Evolutionary conservation across 2,329 filamentous ascomycete species (phyloP), one percentile per base, ranked within the genome.

Genomic region (Sporothrix curviconia): DNA sequence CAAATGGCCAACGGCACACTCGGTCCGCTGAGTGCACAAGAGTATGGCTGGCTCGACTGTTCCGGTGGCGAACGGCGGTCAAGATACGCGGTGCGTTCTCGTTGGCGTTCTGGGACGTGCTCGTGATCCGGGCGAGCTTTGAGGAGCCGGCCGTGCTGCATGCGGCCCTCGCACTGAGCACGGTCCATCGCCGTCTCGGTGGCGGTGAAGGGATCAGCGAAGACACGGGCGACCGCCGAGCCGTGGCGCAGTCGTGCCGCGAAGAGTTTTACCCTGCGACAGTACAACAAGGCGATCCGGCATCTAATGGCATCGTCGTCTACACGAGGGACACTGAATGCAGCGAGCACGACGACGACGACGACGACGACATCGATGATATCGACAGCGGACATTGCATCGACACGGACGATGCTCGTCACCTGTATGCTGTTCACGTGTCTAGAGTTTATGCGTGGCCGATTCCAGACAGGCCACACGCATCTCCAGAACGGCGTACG

Each of bases 221-320:
- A 3, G 12, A n/a, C 12, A 15, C 37, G 7, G 32, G 9, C 17
- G 46, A 49, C 11, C 46, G 46, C 4, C 30, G 22, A 3, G 19
- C 30, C 12, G 46, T 8, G 17, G n/a, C 37, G 7, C 24, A 53
- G 14, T 7, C 32, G 25, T 32, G 36, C 19, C 19, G 36, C n/a
- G 50, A 53, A 15, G 50, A 53, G 50, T n/a, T 53, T 53, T 17
- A 53, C 50, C 2, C 50, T 53, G 2, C 50, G 50, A 17, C 50
- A 53, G 36, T 53, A 53, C 37, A 53, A 53, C 50, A 53, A 53
- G 37, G 50, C 50, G 19, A 53, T 53, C 25, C 50, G 12, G 1
- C 37, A 53, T 4, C n/a, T 53, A 12, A 53, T 17, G 36, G 39
- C 25, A 11, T 42, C 36, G 7, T 22, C 50, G 2, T 19, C 25